phyloP scores from a whole-genome alignment of 306 rosid genomes.

The Ochetophila trinervis region DNA sequence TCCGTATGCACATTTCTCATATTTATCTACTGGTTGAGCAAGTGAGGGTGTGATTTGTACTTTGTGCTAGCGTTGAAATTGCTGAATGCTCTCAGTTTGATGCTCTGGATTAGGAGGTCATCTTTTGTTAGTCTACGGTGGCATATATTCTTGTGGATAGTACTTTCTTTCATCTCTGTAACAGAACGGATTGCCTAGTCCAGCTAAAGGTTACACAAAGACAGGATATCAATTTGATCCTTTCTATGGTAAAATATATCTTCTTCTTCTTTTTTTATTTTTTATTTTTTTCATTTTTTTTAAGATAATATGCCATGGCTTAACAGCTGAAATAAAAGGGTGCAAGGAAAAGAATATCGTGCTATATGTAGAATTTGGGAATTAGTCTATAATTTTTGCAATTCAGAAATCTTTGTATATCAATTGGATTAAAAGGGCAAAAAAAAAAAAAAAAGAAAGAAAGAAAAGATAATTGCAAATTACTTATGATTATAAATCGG shows the following conservation, averaged over 20 bases:
- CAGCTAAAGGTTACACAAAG: constrained; percentile 10
- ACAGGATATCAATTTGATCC: not conserved
- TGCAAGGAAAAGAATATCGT: too few species aligned
- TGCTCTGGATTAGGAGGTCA: constrained; percentile 8
- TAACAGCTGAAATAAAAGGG: too few species aligned
- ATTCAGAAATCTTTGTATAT: too few species aligned
- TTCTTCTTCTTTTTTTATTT: too few species aligned
- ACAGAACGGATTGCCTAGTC: constrained; percentile 22
- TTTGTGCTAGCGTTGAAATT: constrained; percentile 19
- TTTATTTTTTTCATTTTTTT: too few species aligned
- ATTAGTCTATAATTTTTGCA: too few species aligned
- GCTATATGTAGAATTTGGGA: too few species aligned
- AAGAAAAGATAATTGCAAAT: too few species aligned
- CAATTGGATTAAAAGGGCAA: too few species aligned
- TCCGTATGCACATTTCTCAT: constrained; percentile 89
- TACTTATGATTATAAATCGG: not conserved
- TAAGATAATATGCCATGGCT: too few species aligned
- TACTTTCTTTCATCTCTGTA: constrained; percentile 29
- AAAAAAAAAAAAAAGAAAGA: too few species aligned
- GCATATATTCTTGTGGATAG: constrained; percentile 24
- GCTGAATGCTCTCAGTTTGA: constrained; percentile 16
- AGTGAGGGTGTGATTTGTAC: constrained; percentile 44
- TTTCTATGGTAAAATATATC: too few species aligned
- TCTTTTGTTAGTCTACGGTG: constrained; percentile 6
- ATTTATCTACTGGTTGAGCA: constrained; percentile 83